phyloP scores from a whole-genome alignment of 495 filamentous ascomycete species.

The Penicillium paxilli region DNA sequence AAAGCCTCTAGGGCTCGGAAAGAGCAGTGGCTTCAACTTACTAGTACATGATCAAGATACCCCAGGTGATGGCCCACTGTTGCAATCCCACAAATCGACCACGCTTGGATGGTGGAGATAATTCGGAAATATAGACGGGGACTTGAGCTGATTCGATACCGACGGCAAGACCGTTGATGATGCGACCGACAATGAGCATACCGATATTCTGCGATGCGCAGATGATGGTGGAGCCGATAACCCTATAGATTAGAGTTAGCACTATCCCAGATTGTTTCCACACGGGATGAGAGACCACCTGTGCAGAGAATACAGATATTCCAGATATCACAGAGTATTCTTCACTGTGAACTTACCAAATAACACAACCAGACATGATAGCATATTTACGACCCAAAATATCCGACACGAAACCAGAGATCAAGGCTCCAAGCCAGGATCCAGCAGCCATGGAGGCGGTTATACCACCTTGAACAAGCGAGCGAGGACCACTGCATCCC shows the following conservation, averaged over 20 bases:
- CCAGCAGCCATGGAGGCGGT: conserved; percentile 73
- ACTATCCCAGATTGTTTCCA: no score
- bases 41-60: conserved; percentile 79
- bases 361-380: conserved; percentile 62
- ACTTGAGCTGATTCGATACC: conserved; percentile 80
- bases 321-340: no score
- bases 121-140: conserved; percentile 76
- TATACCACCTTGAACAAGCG: conserved; percentile 57
- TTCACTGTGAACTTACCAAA: conserved; percentile 54
- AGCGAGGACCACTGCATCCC: conserved; percentile 48
- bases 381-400: conserved; percentile 63
- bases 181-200: conserved; percentile 71
- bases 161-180: conserved; percentile 75
- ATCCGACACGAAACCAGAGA: conserved; percentile 69
- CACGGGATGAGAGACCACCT: no score
- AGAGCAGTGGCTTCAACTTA: conserved; percentile 8
- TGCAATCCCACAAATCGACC: conserved; percentile 71
- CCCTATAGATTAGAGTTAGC: conserved; percentile 33
- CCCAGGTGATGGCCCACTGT: conserved; percentile 81
- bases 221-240: conserved; percentile 65
- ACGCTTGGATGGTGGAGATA: conserved; percentile 67
- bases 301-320: no score
- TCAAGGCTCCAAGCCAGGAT: conserved; percentile 70
- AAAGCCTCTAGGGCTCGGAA: no score
- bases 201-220: conserved; percentile 71